Evolutionary conservation across 306 rosid species (phyloP), one percentile per base, ranked within the genome.

Genomic region (Cercis canadensis): DNA sequence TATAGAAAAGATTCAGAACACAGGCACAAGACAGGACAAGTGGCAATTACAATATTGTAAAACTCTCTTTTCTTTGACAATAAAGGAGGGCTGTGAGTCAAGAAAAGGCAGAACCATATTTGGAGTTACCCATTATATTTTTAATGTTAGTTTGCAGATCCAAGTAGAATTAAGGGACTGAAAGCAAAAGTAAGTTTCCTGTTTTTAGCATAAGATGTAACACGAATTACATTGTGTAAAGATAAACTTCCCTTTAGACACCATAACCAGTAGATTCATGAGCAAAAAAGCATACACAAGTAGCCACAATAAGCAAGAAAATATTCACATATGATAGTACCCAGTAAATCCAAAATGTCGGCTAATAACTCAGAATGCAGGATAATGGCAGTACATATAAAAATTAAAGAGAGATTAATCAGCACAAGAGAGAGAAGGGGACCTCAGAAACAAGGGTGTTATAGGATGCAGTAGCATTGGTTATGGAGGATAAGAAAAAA

Each of bases 361-460:
- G 32, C 11, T 65, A 19, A n/a, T 53, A 57, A 72, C 7, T 46
- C 0, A 64, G 58, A 34, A 62, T 46, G 62, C 32, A 51, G 45
- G 17, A 56, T 16, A 77, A 37, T 72, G 57, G 37, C 44, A 66
- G 4, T 57, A 46, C 32, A 72, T 0, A 37, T 14, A 2, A 32
- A 11, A 75, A 4, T 43, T 5, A 77, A 17, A 31, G 14, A 14
- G 41, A 59, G 50, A 62, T 8, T 2, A 14, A 63, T 14, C 7
- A 12, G 24, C 12, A 45, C 57, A 32, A 52, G 13, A 17, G 10
- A 53, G 34, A 51, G 40, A 54, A 43, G 58, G 21, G 56, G 3
- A 90, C 98, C 98, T 87, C 97, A 71, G 85, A 90, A 81, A 93
- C 96, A 57, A 93, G 76, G 60, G 89, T 73, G 31, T 81, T 88